phyloP scores from a whole-genome alignment of 805 yeast species.

The Zygoascus tannicola region DNA sequence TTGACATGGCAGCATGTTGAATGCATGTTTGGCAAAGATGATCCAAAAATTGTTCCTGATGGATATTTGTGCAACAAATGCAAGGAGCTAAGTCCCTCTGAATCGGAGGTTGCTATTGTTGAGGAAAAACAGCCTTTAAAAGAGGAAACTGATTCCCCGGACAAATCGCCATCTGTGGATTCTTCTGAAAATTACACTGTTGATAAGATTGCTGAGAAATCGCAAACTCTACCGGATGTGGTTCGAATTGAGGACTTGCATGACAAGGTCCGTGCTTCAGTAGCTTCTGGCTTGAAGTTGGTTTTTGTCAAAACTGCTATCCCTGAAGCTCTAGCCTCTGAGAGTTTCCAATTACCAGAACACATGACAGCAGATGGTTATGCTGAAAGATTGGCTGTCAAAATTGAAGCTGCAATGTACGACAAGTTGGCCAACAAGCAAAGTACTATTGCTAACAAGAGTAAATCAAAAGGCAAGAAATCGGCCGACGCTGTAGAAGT shows the following conservation, averaged over 20 bases:
- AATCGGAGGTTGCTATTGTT: slow-evolving; percentile 1
- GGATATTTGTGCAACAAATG: slow-evolving; percentile 48
- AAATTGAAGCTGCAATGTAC: slow-evolving; percentile 44
- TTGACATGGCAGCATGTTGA: slow-evolving; percentile 60
- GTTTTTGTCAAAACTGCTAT: slow-evolving; percentile 37
- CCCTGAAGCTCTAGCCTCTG: slow-evolving; percentile 17
- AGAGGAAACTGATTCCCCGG: neutral
- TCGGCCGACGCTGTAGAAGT: slow-evolving; percentile 22
- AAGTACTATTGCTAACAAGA: neutral
- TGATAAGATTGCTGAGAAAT: neutral
- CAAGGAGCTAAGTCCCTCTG: slow-evolving; percentile 9
- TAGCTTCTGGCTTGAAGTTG: slow-evolving; percentile 41
- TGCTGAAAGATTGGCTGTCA: slow-evolving; percentile 37
- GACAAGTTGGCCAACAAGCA: slow-evolving; percentile 28
- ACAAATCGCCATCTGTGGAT: neutral
- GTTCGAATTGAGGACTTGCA: slow-evolving; percentile 8
- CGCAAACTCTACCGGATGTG: neutral
- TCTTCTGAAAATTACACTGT: neutral
- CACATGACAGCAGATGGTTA: slow-evolving; percentile 27
- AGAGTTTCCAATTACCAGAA: slow-evolving; percentile 10
- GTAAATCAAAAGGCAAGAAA: neutral
- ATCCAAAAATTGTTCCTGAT: slow-evolving; percentile 39
- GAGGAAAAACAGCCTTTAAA: slow-evolving; percentile 2
- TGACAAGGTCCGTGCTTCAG: slow-evolving; percentile 34
- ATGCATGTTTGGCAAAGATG: slow-evolving; percentile 45